Evolutionary conservation across 2,329 filamentous ascomycete genomes (phyloP).

Genomic region (Arthrobotrys entomopaga): DNA sequence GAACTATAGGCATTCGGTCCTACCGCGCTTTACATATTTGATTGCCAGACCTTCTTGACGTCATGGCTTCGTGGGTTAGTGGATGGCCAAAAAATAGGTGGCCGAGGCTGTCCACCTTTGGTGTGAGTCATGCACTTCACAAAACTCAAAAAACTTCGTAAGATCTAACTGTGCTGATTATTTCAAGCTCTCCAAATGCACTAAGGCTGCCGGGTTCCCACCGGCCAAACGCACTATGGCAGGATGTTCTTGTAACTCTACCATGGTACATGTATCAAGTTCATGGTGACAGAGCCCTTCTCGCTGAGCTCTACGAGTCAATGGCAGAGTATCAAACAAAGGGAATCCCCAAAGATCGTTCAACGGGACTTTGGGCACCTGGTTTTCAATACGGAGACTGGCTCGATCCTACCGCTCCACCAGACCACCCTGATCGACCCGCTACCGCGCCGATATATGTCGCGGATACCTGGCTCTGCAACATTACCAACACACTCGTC

Average conservation of each 20-base stretch:
- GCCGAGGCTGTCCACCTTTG: slow-evolving; percentile 60
- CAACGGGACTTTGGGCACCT: slow-evolving; percentile 63
- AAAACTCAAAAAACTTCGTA: not conserved
- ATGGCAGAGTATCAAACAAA: slow-evolving; percentile 63
- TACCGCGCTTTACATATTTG: slow-evolving; percentile 68
- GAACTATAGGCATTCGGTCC: slow-evolving; percentile 66
- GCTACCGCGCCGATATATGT: slow-evolving; percentile 64
- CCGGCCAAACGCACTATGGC: slow-evolving; percentile 61
- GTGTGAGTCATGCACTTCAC: slow-evolving; percentile 50
- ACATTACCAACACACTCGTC: slow-evolving; percentile 62
- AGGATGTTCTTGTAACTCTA: slow-evolving; percentile 63
- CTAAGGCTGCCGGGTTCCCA: slow-evolving; percentile 34
- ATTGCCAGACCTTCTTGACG: slow-evolving; percentile 66
- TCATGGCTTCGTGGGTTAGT: slow-evolving; percentile 67
- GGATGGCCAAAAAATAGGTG: slow-evolving; percentile 60
- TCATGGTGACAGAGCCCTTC: slow-evolving; percentile 62
- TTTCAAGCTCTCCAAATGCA: slow-evolving; percentile 41
- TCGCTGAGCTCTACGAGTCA: slow-evolving; percentile 63
- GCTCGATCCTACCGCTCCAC: slow-evolving; percentile 66
- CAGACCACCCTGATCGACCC: slow-evolving; percentile 62
- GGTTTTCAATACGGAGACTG: slow-evolving; percentile 65
- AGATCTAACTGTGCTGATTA: too few species aligned
- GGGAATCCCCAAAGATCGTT: slow-evolving; percentile 60
- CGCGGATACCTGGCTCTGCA: slow-evolving; percentile 66
- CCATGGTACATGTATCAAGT: slow-evolving; percentile 64